Percentiles rank a stretch among this genome's conserved stretches.
Evolutionary conservation across 768 basidiomycete genomes (phyloP).

Genomic region (Lentinula detonsa): DNA sequence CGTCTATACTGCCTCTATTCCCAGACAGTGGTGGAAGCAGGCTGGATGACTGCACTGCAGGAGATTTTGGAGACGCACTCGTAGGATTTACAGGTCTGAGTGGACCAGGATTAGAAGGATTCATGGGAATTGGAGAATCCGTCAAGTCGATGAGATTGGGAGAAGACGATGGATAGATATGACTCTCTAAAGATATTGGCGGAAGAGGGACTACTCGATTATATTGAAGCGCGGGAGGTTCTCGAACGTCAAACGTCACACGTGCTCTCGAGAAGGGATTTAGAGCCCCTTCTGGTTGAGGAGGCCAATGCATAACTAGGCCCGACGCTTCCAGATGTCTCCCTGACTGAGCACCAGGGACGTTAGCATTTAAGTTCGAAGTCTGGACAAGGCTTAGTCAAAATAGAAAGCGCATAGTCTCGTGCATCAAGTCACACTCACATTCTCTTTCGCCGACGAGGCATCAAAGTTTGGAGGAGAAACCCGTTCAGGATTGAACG

Average conservation of each 20-base stretch:
- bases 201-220: background rate
- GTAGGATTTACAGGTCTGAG: background rate
- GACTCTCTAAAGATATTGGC: background rate
- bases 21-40: background rate
- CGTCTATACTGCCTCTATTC: background rate
- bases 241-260: background rate
- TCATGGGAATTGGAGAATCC: background rate
- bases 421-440: background rate
- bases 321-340: background rate
- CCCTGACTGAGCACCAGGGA: background rate
- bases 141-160: background rate
- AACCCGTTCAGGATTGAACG: background rate
- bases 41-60: background rate
- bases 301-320: background rate
- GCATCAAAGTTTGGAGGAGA: background rate
- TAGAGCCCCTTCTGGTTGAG: background rate
- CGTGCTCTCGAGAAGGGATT: background rate
- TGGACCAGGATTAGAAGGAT: background rate
- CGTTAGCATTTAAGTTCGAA: background rate
- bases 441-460: background rate
- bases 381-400: background rate
- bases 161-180: background rate
- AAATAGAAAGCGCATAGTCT: background rate
- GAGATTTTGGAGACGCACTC: background rate
- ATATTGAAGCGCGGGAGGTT: background rate